phyloP scores from a whole-genome alignment of 257 asterid species.

The Gardenia jasminoides region DNA sequence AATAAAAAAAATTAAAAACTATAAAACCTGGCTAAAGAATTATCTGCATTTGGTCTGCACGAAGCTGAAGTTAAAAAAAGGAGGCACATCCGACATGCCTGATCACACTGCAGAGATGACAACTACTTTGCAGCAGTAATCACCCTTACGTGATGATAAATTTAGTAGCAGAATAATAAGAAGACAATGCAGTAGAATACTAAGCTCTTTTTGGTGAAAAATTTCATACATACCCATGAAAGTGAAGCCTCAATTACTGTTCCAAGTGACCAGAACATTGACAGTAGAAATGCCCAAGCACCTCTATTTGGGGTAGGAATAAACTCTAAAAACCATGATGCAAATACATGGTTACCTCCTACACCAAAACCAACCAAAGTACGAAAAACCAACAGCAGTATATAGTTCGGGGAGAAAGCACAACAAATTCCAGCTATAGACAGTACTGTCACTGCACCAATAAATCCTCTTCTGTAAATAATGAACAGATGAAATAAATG shows the following conservation, averaged over 20 bases:
- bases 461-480: slow-evolving; percentile 62
- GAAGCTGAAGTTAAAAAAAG: too few relatives aligned
- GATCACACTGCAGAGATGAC: too few relatives aligned
- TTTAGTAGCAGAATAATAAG: too few relatives aligned
- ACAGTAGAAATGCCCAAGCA: slow-evolving; percentile 34
- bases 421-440: slow-evolving; percentile 59
- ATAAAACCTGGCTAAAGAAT: too few relatives aligned
- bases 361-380: slow-evolving; percentile 45
- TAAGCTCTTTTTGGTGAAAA: background rate
- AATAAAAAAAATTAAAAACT: too few relatives aligned
- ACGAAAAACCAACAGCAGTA: slow-evolving; percentile 28
- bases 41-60: too few relatives aligned
- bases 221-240: slow-evolving; percentile 41
- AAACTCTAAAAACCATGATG: slow-evolving; percentile 51
- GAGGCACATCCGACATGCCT: too few relatives aligned
- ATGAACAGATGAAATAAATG: background rate
- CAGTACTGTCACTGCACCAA: slow-evolving; percentile 44
- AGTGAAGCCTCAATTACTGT: slow-evolving; percentile 42
- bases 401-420: slow-evolving; percentile 62
- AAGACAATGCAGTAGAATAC: background rate
- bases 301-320: slow-evolving; percentile 44
- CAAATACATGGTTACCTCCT: slow-evolving; percentile 44
- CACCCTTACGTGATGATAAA: too few relatives aligned
- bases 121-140: too few relatives aligned
- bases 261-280: slow-evolving; percentile 43